phyloP scores from a whole-genome alignment of 2,329 filamentous ascomycete species.

The Endothia cerciana region DNA sequence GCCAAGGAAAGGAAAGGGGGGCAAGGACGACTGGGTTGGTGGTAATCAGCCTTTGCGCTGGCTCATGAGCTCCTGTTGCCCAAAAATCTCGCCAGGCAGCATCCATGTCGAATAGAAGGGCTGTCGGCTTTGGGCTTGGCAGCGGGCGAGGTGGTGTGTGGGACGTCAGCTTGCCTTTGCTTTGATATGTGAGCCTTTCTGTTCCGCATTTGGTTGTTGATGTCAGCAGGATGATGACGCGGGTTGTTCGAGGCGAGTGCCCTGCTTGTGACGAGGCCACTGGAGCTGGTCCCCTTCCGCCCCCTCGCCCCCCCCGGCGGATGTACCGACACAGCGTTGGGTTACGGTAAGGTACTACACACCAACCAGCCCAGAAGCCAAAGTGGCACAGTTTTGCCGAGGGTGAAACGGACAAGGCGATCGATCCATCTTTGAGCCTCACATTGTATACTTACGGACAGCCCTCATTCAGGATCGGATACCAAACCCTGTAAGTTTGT shows the following conservation, averaged over 20 bases:
- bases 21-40: neutral
- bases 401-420: neutral
- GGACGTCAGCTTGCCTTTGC: neutral
- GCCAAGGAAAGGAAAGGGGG: neutral
- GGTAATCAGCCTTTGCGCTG: neutral
- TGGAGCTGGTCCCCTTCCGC: too few species aligned
- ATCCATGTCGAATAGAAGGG: neutral
- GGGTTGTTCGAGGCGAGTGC: neutral
- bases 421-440: too few species aligned
- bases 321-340: neutral
- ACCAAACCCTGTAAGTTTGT: too few species aligned
- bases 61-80: neutral
- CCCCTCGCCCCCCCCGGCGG: neutral
- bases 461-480: too few species aligned
- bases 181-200: too few species aligned
- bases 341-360: neutral
- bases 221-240: constrained; percentile 8
- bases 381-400: too few species aligned
- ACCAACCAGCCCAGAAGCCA: too few species aligned
- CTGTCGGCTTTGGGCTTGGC: neutral
- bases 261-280: neutral
- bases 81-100: neutral
- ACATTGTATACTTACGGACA: too few species aligned
- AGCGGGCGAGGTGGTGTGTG: neutral
- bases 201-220: constrained; percentile 1